Evolutionary conservation across 345 rosid genomes (phyloP), one percentile per base, ranked within the genome.

Genomic region (Gossypium stocksii): DNA sequence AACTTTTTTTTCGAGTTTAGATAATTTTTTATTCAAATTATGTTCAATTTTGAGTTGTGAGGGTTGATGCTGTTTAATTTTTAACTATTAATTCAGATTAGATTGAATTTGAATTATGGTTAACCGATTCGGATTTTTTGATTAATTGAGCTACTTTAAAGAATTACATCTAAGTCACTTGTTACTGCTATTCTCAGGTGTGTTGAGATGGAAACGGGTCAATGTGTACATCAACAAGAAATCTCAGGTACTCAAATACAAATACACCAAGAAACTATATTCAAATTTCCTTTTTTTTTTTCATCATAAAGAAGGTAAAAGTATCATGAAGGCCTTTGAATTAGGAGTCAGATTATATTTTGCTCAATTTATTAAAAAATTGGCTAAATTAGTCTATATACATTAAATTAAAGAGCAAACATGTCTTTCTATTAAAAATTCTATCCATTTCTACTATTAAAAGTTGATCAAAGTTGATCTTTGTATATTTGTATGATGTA

Each of bases 161-260:
- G 12, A 1, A 64, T 62, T n/a, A 51, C 22, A 52, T 10, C 46
- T 29, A 46, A 69, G 29, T 29, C 17, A 69, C 25, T 17, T 17
- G 27, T 52, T 29, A 29, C 23, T 70, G 61, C 17, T 29, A 70
- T 70, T 74, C 13, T 17, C 90, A 93, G 97, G 97, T 75, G 85
- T 77, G 34, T 60, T 83, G 76, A 85, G 92, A 66, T 81, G 86
- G 86, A 95, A 90, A 82, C 83, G 77, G 15, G 82, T 90, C 43
- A 86, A 85, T 22, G 85, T 89, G 27, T 90, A 82, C 83, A 83
- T 89, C 79, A 89, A 90, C 89, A 91, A 88, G 82, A 90, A 85
- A 77, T 88, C 93, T 74, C 94, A 90, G 97, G 98, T 91, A 79
- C n/a, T 1, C 29, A 12, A 20, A 70, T 6, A 27, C 0, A 16